Base-by-base conservation (phyloP, 2,329 filamentous ascomycete species). In the Ophiostoma ulmi region DNA sequence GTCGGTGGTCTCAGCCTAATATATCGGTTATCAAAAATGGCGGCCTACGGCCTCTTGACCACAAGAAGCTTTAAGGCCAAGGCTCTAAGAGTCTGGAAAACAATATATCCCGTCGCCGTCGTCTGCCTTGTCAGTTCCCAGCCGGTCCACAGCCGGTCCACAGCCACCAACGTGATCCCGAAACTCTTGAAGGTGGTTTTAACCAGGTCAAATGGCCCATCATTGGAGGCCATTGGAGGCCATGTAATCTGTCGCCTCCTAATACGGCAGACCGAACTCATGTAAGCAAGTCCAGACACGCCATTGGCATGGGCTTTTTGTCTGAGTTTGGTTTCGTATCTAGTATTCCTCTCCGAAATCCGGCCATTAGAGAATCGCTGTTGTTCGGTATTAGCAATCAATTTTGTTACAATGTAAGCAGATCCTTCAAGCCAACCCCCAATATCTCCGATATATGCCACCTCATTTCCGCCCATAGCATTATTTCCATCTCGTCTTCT, bases 1-100 rank as follows among this genome's bases (percentile, higher is more conserved):
- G 35, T 68, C 67, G 67, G 67, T 68, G 44, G 48, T 68, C 26
- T 61, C 65, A 70, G 63, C 31, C 58, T 48, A 41, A 26, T 13
- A n/a, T 48, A 55, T 66, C 69, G 41, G 69, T 70, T 41, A 55
- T 63, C 41, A 3, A 38, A 69, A 63, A 5, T 10, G 41, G 68
- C 35, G 13, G 35, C 35, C 26, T 38, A 31, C 5, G 38, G 5
- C 20, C 17, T 22, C 58, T 63, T 63, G 58, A 35, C 35, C 22
- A 26, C 58, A 63, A 35, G 58, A 63, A 63, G 58, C 58, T 63
- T 63, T 36, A 13, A 13, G 20, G 58, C 58, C 58, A 63, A 63
- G 58, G 26, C 58, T 63, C 35, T 31, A 35, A 35, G 8, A 48
- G 44, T 20, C 44, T 48, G 17, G 5, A 4, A 48, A n/a, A 4